Evolutionary conservation across 352 stramenopile species (phyloP), one percentile per base, ranked within the genome.

Genomic region (Globisporangium spinosum): DNA sequence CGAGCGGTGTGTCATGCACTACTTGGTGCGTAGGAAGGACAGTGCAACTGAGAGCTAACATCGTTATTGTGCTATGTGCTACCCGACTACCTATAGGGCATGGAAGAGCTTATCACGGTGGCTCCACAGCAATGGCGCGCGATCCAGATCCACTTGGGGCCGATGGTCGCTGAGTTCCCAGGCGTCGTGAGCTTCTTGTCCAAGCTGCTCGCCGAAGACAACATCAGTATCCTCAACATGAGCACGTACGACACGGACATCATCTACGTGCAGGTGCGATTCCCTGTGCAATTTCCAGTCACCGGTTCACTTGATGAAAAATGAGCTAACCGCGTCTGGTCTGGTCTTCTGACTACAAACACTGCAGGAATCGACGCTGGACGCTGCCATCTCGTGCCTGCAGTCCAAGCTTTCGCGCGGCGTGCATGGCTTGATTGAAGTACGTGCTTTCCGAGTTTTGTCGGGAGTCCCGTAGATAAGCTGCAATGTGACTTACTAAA

Each of bases 171-270:
- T 5, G 85, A 95, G 65, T 95, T 95, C 65, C 87, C 87, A 3
- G 87, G 87, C 20, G 78, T 95, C 45, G 79, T 95, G 64, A 92
- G 87, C 68, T 95, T 95, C 62, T 67, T 95, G 27, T 95, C 87
- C 45, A 93, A 93, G 65, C 68, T 94, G 38, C 72, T 95, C 12
- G 87, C 87, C 0, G 83, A 93, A 62, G 85, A 93, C 65, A 72
- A 85, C 43, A 95, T 95, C 65, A 94, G 85, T 84, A 95, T 95
- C 67, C 84, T 95, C 76, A 95, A 95, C 74, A 93, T 95, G 87
- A 95, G 87, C 76, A 94, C 85, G 1, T 95, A 92, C 82, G 87
- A 95, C 62, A 95, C 87, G 9, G 87, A 95, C 71, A 88, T 95
- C 60, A 95, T 95, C 59, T 94, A 93, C 68, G 84, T 95, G 10